Conservation (phyloP, 2,329 filamentous ascomycete species). For the Colletotrichum coccodes region DNA sequence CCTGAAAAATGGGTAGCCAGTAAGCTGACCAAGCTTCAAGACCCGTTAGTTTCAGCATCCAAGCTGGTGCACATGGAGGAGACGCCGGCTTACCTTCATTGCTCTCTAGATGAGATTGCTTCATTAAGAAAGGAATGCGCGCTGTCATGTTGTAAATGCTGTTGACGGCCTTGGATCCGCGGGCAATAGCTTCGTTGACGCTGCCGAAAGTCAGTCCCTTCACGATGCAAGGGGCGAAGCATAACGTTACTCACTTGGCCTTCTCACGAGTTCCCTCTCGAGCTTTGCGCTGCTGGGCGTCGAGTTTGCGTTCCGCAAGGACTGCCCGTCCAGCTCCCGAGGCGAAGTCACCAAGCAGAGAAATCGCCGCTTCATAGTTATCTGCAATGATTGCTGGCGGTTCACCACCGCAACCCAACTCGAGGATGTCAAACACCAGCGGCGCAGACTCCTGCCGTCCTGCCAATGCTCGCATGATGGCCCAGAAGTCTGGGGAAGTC, state of each 20-base stretch:
- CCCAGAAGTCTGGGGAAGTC: slow-evolving; percentile 97
- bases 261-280: slow-evolving; percentile 61
- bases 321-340: slow-evolving; percentile 81
- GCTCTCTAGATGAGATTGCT: slow-evolving; percentile 90
- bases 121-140: slow-evolving; percentile 86
- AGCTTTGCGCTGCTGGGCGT: slow-evolving; percentile 51
- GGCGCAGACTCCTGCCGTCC: slow-evolving; percentile 75
- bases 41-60: slow-evolving; percentile 37
- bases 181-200: slow-evolving; percentile 72
- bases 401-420: slow-evolving; percentile 78
- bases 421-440: slow-evolving; percentile 87
- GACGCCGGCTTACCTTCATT: slow-evolving; percentile 71
- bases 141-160: slow-evolving; percentile 85
- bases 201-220: not conserved
- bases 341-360: slow-evolving; percentile 89
- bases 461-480: slow-evolving; percentile 81
- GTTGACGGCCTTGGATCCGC: slow-evolving; percentile 83
- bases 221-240: slow-evolving; percentile 40
- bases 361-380: slow-evolving; percentile 91
- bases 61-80: not conserved
- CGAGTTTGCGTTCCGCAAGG: slow-evolving; percentile 74
- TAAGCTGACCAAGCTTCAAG: slow-evolving; percentile 92
- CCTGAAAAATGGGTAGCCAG: slow-evolving; percentile 94
- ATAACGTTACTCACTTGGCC: slow-evolving; percentile 58
- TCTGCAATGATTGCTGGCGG: slow-evolving; percentile 89